Percentiles rank a stretch among this genome's conserved stretches.
phyloP scores from a whole-genome alignment of 495 filamentous ascomycete genomes.

The Niebla homalea region DNA sequence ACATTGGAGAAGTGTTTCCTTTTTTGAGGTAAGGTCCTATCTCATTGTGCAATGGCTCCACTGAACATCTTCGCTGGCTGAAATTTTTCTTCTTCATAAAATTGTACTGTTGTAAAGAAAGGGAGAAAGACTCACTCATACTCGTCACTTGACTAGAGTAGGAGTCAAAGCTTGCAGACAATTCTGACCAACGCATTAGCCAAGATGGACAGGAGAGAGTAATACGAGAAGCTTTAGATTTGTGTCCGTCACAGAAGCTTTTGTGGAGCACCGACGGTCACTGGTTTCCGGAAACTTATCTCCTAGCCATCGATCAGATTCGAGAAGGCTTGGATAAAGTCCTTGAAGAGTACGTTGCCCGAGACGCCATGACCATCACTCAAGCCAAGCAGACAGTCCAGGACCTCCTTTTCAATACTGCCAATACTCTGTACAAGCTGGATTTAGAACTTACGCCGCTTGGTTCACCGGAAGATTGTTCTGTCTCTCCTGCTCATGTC shows the following conservation, averaged over 20 bases:
- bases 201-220: constrained; percentile 65
- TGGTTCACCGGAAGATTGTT: neutral
- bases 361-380: constrained; percentile 37
- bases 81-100: too few relatives aligned
- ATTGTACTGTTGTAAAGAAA: too few relatives aligned
- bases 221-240: constrained; percentile 59
- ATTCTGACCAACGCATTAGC: constrained; percentile 25
- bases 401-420: constrained; percentile 57
- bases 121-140: too few relatives aligned
- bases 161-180: too few relatives aligned
- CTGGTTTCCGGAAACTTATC: constrained; percentile 72
- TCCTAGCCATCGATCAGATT: constrained; percentile 65
- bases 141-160: too few relatives aligned
- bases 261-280: constrained; percentile 76
- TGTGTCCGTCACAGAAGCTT: constrained; percentile 64
- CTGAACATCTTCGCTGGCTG: too few relatives aligned
- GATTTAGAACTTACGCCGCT: neutral
- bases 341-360: constrained; percentile 46
- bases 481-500: neutral
- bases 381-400: constrained; percentile 48
- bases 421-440: constrained; percentile 52
- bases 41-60: too few relatives aligned
- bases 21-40: constrained; percentile 30
- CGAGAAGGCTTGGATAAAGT: constrained; percentile 62
- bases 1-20: constrained; percentile 79